Conservation (phyloP, 140 eudicot genomes). For the Ambrosia hybrid region DNA sequence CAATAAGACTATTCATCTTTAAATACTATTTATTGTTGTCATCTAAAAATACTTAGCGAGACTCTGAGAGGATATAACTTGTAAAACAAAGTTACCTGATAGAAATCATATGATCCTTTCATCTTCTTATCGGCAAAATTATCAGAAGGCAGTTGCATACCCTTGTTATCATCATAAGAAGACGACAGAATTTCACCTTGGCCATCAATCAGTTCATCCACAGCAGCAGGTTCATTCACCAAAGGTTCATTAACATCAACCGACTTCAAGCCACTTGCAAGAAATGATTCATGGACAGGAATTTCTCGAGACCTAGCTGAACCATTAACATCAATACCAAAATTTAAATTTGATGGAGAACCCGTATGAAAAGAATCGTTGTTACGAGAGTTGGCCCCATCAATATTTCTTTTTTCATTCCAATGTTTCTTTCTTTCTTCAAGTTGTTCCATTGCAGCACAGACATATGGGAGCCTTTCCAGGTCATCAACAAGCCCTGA, state of each 20-base stretch:
- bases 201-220: constrained; percentile 41
- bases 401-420: constrained; percentile 49
- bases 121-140: constrained; percentile 43
- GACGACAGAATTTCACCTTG: constrained; percentile 48
- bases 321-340: constrained; percentile 22
- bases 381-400: constrained; percentile 21
- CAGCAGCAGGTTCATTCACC: constrained; percentile 44
- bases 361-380: constrained; percentile 19
- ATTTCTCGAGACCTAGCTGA: constrained; percentile 16
- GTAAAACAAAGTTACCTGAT: constrained; percentile 57
- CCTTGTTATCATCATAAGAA: constrained; percentile 52
- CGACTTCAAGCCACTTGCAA: constrained; percentile 22
- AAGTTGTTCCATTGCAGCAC: constrained; percentile 91
- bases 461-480: constrained; percentile 89
- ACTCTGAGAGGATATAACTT: background rate
- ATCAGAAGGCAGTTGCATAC: constrained; percentile 25
- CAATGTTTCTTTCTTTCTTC: constrained; percentile 71
- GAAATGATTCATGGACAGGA: constrained; percentile 28
- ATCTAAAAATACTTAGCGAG: constrained; percentile 2
- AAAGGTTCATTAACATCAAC: constrained; percentile 30
- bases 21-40: background rate
- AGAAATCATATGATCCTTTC: constrained; percentile 64
- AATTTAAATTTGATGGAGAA: constrained; percentile 43
- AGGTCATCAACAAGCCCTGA: constrained; percentile 95
- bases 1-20: too few species aligned